Evolutionary conservation across 106 monocot species (phyloP).

Genomic region (Apostasia shenzhenica): DNA sequence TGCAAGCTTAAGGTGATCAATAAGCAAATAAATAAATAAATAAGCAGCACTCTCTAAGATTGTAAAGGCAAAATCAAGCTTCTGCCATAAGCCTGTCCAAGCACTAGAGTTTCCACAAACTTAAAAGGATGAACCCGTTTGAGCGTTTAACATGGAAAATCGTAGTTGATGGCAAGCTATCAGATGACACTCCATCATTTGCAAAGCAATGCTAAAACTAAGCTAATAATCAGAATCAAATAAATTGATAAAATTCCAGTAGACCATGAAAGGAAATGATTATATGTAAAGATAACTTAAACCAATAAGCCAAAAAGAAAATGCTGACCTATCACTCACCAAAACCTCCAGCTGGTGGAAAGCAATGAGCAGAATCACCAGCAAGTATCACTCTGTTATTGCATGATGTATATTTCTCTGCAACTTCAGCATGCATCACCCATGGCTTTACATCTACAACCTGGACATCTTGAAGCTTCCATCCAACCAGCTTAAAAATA

Average conservation of each 20-base stretch:
- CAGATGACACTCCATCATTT: neutral
- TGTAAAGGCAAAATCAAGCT: neutral
- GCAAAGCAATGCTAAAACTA: neutral
- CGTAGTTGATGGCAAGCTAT: neutral
- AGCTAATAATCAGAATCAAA: neutral
- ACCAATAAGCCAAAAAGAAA: neutral
- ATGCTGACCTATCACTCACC: slow-evolving; percentile 28
- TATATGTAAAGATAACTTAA: neutral
- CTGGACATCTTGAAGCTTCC: slow-evolving; percentile 51
- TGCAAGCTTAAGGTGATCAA: too few species aligned
- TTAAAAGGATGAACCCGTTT: neutral
- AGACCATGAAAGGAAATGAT: neutral
- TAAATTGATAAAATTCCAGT: neutral
- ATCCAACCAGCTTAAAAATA: slow-evolving; percentile 73
- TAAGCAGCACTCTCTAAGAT: too few species aligned
- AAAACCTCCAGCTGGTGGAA: slow-evolving; percentile 98
- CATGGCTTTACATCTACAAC: slow-evolving; percentile 92
- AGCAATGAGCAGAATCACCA: slow-evolving; percentile 94
- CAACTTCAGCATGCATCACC: slow-evolving; percentile 99
- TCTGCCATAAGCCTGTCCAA: neutral
- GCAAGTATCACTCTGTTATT: slow-evolving; percentile 72
- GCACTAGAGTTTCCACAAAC: neutral
- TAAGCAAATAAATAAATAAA: too few species aligned
- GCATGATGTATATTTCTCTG: slow-evolving; percentile 64
- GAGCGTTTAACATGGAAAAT: neutral